Conservation (phyloP, 345 rosid species). For the Eutrema heterophyllum region DNA sequence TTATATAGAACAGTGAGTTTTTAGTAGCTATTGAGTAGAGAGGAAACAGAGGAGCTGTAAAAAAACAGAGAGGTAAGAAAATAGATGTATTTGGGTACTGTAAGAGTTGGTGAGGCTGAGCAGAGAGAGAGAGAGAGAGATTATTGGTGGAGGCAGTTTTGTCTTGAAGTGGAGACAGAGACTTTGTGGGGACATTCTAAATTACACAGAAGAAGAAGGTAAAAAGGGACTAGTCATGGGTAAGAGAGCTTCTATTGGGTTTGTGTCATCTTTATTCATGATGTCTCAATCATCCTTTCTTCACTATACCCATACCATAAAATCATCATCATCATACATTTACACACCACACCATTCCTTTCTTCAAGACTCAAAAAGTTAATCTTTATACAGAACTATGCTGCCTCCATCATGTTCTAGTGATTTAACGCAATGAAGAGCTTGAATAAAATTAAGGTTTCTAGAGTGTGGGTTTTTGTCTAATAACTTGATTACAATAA, state of each 20-base stretch:
- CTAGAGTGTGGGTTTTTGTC: background rate
- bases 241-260: constrained; percentile 25
- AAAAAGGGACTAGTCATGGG: constrained; percentile 29
- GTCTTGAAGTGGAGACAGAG: constrained; percentile 30
- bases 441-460: background rate
- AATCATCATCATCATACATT: background rate
- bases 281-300: constrained; percentile 34
- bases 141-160: constrained; percentile 25
- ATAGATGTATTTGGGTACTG: constrained; percentile 19
- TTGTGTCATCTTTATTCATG: constrained; percentile 31
- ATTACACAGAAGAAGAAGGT: constrained; percentile 33
- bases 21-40: constrained; percentile 9
- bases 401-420: background rate
- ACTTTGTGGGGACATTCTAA: constrained; percentile 25
- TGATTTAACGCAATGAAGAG: background rate
- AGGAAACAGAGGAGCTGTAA: constrained; percentile 23
- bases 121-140: constrained; percentile 11
- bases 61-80: constrained; percentile 13
- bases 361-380: background rate
- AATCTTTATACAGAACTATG: constrained; percentile 2
- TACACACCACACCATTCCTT: constrained; percentile 4
- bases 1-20: constrained; percentile 33
- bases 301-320: constrained; percentile 12
- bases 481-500: background rate
- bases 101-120: constrained; percentile 33